Base-by-base conservation (phyloP, 192 early-diverging fungal species). In the Coemansia sp. region DNA sequence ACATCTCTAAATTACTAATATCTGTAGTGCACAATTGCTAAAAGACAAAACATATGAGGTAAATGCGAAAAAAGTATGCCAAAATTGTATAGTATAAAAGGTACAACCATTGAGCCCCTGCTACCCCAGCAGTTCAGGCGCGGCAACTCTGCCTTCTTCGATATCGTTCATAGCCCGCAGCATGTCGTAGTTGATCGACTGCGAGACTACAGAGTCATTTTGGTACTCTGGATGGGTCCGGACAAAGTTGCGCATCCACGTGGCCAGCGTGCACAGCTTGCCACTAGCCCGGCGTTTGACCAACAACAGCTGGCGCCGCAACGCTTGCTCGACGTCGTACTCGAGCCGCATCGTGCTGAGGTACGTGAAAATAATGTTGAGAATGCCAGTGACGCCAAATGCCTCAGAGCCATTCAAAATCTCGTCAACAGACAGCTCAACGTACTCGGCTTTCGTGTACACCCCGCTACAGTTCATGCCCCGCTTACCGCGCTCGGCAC, bases 171-270 rank as follows among this genome's bases (percentile, higher is more conserved):
- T 62, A 32, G 75, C 58, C 39, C 66, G 54, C 47, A 93, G 77
- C 60, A 98, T 73, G 69, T 98, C 97, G 65, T 89, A 96, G 70
- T 86, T 90, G 64, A 97, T 92, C 54, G 85, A 75, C 22, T 89
- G 86, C 5, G 86, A 74, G 10, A 98, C 92, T 1, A 95, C 90
- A 19, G 91, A 93, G 80, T 98, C 94, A 15, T 88, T 83, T 56
- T 87, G 84, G 76, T 98, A 98, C 17, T 87, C 88, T 2, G 93
- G 91, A 65, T 98, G 96, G 35, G 70, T 70, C 49, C 69, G 83
- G 14, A 96, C 92, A 83, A 96, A 95, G 32, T 92, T 82, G 17
- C 97, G 85, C 59, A 96, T 90, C 89, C 92, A 98, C 4, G 85
- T 73, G n/a, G 97, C 97, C 49, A 85, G 86, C 0, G 97, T 98